Percentiles rank a stretch among this genome's conserved stretches.
These are phyloP conservation scores for Mangifera indica DNA, from an alignment of 345 rosid species.

Conservation along the genomic window DNA sequence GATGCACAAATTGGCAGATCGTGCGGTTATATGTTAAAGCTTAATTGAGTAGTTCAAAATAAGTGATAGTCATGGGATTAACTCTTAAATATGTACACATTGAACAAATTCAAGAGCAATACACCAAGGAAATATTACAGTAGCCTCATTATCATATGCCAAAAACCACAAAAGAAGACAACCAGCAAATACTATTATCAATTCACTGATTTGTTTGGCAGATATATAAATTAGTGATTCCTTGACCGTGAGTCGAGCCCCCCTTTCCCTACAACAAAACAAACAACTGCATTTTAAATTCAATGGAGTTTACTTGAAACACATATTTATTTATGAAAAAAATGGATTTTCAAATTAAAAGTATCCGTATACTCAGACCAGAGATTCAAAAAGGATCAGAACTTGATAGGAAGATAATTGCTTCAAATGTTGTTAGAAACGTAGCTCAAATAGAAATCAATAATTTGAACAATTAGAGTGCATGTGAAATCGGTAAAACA, in stretches of 20 bases:
- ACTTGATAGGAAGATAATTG: not conserved
- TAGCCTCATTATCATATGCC: not conserved
- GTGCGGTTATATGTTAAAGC: not conserved
- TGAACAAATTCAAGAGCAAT: not conserved
- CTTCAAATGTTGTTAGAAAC: too few species aligned
- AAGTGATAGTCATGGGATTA: not conserved
- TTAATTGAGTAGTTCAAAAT: not conserved
- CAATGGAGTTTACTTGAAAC: not conserved
- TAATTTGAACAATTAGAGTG: too few species aligned
- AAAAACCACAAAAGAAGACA: not conserved
- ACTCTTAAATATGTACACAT: not conserved
- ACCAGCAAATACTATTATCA: not conserved
- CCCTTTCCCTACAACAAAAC: slow-evolving; percentile 5
- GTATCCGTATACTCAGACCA: not conserved
- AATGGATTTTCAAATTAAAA: not conserved
- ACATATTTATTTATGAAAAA: not conserved
- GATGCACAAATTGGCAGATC: too few species aligned
- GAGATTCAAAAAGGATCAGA: not conserved
- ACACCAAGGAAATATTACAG: not conserved
- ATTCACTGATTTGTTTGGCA: not conserved
- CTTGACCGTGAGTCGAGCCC: not conserved
- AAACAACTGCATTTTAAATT: not conserved
- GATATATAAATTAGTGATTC: not conserved
- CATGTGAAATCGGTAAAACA: too few species aligned
- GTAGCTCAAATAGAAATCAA: too few species aligned